Conservation (phyloP, 2,329 filamentous ascomycete species). For the Helminthosporium solani region DNA sequence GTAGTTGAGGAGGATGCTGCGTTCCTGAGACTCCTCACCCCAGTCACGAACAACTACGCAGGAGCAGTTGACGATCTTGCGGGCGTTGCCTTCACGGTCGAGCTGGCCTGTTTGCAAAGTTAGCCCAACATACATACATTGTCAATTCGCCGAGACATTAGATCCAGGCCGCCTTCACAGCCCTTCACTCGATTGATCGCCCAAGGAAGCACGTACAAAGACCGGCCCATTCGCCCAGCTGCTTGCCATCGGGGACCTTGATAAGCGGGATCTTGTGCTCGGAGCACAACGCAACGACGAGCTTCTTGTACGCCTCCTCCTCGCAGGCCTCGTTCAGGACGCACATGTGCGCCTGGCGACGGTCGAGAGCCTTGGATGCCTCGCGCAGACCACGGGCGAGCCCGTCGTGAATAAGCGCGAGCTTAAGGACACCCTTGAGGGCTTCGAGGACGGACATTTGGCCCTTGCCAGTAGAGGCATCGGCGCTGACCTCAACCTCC, state of each 20-base stretch:
- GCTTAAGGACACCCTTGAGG: slow-evolving; percentile 98
- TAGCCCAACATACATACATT: slow-evolving; percentile 13
- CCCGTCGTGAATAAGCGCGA: slow-evolving; percentile 98
- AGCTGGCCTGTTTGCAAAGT: slow-evolving; percentile 70
- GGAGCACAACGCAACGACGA: slow-evolving; percentile 95
- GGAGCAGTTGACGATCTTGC: slow-evolving; percentile 99
- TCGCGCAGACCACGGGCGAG: slow-evolving; percentile 97
- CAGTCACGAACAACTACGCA: slow-evolving; percentile 99
- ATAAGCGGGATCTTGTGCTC: slow-evolving; percentile 99
- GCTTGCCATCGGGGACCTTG: slow-evolving; percentile 99
- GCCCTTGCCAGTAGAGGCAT: slow-evolving; percentile 74
- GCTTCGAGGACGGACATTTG: slow-evolving; percentile 98
- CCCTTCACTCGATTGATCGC: too few relatives aligned
- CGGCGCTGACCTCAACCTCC: slow-evolving; percentile 95
- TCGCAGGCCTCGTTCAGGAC: slow-evolving; percentile 99
- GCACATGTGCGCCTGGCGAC: slow-evolving; percentile 99
- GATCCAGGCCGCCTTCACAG: too few relatives aligned
- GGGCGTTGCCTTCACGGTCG: slow-evolving; percentile 98
- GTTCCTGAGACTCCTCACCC: slow-evolving; percentile 99
- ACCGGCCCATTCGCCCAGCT: slow-evolving; percentile 99
- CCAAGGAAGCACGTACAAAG: slow-evolving; percentile 86
- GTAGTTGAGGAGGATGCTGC: slow-evolving; percentile 99
- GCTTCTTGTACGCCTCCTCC: slow-evolving; percentile 99
- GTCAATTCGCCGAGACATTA: too few relatives aligned
- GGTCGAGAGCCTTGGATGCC: slow-evolving; percentile 97